These are phyloP conservation scores for Monosporozyma siamensis DNA, from an alignment of 805 yeast species.

Conservation along the genomic window DNA sequence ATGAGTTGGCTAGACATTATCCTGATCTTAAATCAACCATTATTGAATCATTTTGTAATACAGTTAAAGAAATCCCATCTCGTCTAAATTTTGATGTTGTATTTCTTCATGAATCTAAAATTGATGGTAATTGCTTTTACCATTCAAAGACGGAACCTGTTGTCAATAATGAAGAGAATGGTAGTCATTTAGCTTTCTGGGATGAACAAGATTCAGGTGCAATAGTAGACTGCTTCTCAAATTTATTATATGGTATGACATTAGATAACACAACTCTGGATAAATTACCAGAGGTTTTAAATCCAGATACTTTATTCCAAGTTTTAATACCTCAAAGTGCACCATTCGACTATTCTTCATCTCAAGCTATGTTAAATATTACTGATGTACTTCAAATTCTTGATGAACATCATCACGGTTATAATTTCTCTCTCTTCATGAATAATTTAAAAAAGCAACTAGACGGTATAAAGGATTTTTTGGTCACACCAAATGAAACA, in stretches of 20 bases:
- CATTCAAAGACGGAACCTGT: slow-evolving; percentile 35
- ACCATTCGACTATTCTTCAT: slow-evolving; percentile 52
- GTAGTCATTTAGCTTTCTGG: slow-evolving; percentile 41
- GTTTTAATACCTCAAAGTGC: slow-evolving; percentile 42
- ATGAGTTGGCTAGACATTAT: slow-evolving; percentile 76
- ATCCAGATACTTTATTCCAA: slow-evolving; percentile 38
- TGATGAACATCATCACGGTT: slow-evolving; percentile 46
- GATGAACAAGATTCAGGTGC: slow-evolving; percentile 39
- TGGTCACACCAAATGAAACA: slow-evolving; percentile 11
- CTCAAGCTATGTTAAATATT: slow-evolving; percentile 45
- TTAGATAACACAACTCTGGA: slow-evolving; percentile 44
- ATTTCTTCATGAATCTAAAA: slow-evolving; percentile 33
- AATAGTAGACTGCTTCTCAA: slow-evolving; percentile 41
- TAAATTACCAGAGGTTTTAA: slow-evolving; percentile 30
- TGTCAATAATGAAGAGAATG: slow-evolving; percentile 35
- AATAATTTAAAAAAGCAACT: slow-evolving; percentile 29
- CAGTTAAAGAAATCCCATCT: slow-evolving; percentile 42
- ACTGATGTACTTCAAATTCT: slow-evolving; percentile 47
- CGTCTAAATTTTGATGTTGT: slow-evolving; percentile 32
- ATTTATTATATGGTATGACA: slow-evolving; percentile 40
- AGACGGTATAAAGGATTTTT: slow-evolving; percentile 22
- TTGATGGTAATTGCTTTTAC: slow-evolving; percentile 35
- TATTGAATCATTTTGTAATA: slow-evolving; percentile 36
- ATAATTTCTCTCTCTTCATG: slow-evolving; percentile 34
- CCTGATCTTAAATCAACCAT: slow-evolving; percentile 59